Evolutionary conservation across 176 grass and related monocot species (phyloP), one percentile per base, ranked within the genome.

Genomic region (Aechmea fasciata): DNA sequence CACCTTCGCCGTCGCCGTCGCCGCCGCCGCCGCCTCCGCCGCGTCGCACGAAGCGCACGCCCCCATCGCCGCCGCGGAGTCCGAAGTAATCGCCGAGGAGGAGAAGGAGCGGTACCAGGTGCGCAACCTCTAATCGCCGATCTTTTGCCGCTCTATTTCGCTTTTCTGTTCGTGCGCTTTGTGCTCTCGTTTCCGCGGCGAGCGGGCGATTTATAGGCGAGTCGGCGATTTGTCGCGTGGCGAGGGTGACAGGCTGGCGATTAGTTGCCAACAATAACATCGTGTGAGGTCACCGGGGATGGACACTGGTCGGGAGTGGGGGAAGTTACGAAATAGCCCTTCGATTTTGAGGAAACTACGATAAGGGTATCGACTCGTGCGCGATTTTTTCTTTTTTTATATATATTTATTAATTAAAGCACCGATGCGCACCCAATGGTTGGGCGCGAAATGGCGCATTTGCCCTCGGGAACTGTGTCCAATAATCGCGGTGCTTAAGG

Each of bases 11-110:
- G 88, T 84, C 0, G 72, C 41, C 3, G 26, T 15, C 18, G 81
- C 77, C 17, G 75, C 66, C 18, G 81, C 77, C 17, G 75, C 66
- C 71, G 70, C 57, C 57, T 81, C 84, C 52, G 73, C 68, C 3
- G 67, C 80, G 2, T 81, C 63, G 53, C 73, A 68, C 17, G 92
- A 96, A 69, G 79, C 63, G 24, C 88, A 91, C 5, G 79, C 63
- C 22, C 92, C 92, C 92, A 96, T 91, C 66, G 62, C 50, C 13
- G 19, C 11, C 57, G 48, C 11, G n/a, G 41, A 71, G 50, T 52
- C 2, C 64, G 47, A 13, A 33, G 47, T 33, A 29, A 22, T 13
- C 47, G 64, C 17, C 47, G 47, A 67, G 17, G 64, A 64, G 9
- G 13, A 47, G 22, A 14, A 41, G 66, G 26, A 15, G 15, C 15